These are phyloP conservation scores for Marasmius tenuissimus DNA, from an alignment of 1,284 basidiomycete genomes.

Conservation along the genomic window DNA sequence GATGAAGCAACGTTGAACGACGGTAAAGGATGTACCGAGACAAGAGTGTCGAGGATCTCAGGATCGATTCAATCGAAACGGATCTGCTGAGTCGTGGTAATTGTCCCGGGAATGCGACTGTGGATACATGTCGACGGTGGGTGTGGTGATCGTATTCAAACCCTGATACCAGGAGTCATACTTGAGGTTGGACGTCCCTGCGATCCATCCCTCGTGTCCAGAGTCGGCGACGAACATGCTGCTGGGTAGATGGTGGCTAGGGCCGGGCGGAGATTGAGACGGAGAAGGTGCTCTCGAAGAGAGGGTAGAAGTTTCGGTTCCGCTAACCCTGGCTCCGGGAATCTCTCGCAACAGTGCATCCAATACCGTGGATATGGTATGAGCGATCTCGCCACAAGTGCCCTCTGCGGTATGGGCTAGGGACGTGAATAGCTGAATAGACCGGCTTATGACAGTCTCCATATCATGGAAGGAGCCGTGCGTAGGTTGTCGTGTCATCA, in stretches of 20 bases:
- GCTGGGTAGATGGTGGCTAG: not conserved
- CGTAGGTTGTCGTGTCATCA: constrained; percentile 29
- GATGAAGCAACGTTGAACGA: not conserved
- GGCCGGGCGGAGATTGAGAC: not conserved
- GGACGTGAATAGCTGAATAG: not conserved
- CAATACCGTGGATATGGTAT: not conserved
- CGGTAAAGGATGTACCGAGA: not conserved
- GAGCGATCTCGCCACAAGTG: not conserved
- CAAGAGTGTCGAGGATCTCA: not conserved
- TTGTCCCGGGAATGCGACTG: not conserved
- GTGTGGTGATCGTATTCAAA: constrained; percentile 1
- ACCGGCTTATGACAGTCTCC: not conserved
- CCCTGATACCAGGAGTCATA: not conserved
- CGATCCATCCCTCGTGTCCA: not conserved
- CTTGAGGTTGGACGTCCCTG: not conserved
- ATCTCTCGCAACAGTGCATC: not conserved
- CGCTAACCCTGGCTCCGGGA: not conserved
- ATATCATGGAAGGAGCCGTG: not conserved
- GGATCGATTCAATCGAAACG: not conserved
- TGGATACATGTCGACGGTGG: not conserved
- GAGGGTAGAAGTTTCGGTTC: not conserved
- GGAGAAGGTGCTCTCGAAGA: not conserved
- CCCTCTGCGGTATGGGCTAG: not conserved
- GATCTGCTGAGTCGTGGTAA: not conserved
- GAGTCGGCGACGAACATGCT: not conserved